These are phyloP conservation scores for Curvularia hawaiiensis DNA, from an alignment of 2,329 filamentous ascomycete species.

Conservation along the genomic window DNA sequence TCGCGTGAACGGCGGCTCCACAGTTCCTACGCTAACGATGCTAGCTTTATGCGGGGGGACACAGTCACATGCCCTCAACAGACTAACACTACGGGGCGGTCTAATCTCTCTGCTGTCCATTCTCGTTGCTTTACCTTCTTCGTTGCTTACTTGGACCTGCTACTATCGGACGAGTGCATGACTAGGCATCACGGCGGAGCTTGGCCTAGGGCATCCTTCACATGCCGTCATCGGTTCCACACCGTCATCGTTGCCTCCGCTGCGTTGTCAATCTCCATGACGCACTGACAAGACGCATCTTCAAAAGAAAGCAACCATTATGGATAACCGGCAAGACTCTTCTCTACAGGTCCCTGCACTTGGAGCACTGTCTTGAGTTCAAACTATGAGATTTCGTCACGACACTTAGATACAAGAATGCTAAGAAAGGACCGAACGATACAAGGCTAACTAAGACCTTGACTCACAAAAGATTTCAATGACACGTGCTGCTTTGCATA, in stretches of 20 bases:
- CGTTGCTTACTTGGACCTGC: not conserved
- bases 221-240: conserved; percentile 1
- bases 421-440: not conserved
- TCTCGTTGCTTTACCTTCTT: not conserved
- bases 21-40: conserved; percentile 16
- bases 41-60: conserved; percentile 14
- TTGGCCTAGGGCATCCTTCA: not conserved
- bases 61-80: conserved; percentile 18
- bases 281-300: not conserved
- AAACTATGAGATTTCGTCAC: not conserved
- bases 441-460: not conserved
- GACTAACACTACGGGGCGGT: not conserved
- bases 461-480: not conserved
- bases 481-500: not conserved
- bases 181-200: not conserved
- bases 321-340: not conserved
- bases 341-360: not conserved
- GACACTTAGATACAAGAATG: not conserved
- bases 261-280: not conserved
- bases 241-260: not conserved
- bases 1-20: conserved; percentile 18
- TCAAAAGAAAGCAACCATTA: not conserved
- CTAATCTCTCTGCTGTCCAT: not conserved
- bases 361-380: not conserved
- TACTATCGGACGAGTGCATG: not conserved